Base-by-base conservation (phyloP, 805 yeast genomes). In the Saccharomycopsis sp. region DNA sequence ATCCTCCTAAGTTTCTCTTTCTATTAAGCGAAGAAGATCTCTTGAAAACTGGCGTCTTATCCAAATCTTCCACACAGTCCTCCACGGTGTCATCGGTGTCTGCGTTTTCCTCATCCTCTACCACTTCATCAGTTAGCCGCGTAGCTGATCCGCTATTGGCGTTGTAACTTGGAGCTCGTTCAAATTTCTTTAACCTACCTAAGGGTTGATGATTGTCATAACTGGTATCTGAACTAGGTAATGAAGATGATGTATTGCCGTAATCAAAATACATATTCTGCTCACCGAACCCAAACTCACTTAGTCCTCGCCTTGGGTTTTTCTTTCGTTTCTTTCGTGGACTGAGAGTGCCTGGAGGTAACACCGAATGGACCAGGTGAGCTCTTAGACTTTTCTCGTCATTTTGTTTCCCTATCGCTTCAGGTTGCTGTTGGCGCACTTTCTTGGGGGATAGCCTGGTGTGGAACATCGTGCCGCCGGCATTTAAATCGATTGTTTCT, bases 391-490 rank as follows among this genome's bases (percentile, higher is more conserved):
- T 34, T 9, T 34, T 34, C 8, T 19, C 20, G 8, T 13, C 20
- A 14, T 17, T 14, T 17, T 31, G 9, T 31, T 31, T 31, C 21
- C 20, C 20, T 19, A 11, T 13, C 4, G 16, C 23, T 19, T 11
- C 20, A n/a, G 16, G 19, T 34, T 21, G 19, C 5, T 19, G 19
- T 13, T 19, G 21, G 5, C 13, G 16, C 28, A 7, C 11, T n/a
- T 19, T 20, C 14, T 6, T n/a, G 13, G 42, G 42, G 14, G 35
- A 28, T 16, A 17, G 56, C 34, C 73, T 54, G 3, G 72, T 66
- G 46, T 71, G 75, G 51, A 70, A 70, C 45, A 54, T 58, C 1
- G 62, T 57, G 38, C 73, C 69, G 3, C 65, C 59, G 8, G 75
- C 74, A 55, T 72, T 68, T 50, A 62, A 63, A 51, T 71, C 75